Conservation (phyloP, 768 basidiomycete species). For the Boletus edulis region DNA sequence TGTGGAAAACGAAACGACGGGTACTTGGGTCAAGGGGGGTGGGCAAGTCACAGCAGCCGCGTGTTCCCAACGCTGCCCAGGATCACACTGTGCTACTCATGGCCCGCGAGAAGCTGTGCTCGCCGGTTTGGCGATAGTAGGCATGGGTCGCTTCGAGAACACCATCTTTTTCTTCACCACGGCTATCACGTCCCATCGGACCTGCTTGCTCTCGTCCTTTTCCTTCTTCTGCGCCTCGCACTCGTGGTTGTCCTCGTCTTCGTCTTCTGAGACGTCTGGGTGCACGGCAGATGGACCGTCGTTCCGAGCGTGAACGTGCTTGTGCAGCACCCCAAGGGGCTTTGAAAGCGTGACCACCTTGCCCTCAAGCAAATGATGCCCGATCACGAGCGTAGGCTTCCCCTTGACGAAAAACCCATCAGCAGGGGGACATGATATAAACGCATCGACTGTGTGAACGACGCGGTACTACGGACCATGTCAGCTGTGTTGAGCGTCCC, state of each 20-base stretch:
- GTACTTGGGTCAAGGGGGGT: conserved; percentile 18
- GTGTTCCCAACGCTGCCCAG: conserved; percentile 13
- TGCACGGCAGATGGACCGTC: neutral
- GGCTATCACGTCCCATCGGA: conserved; percentile 61
- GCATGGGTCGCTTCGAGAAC: conserved; percentile 83
- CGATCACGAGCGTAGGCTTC: conserved; percentile 77
- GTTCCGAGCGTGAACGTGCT: conserved; percentile 10
- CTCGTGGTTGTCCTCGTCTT: neutral
- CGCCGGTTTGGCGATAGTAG: conserved; percentile 47
- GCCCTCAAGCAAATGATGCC: conserved; percentile 90
- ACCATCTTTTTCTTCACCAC: conserved; percentile 80
- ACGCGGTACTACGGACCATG: conserved; percentile 40
- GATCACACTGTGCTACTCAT: neutral
- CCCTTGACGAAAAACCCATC: conserved; percentile 36
- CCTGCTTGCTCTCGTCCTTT: conserved; percentile 1
- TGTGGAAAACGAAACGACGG: neutral
- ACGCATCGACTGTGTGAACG: neutral
- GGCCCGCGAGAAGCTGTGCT: conserved; percentile 20
- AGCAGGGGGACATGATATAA: neutral
- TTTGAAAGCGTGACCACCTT: conserved; percentile 73
- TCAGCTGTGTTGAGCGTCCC: conserved; percentile 73
- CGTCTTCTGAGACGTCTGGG: neutral
- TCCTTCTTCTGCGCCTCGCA: too few relatives aligned
- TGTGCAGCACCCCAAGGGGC: conserved; percentile 74
- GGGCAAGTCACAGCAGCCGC: conserved; percentile 7